Evolutionary conservation across 139 green algal species (phyloP), one percentile per base, ranked within the genome.

Genomic region (Eudorina sp.): DNA sequence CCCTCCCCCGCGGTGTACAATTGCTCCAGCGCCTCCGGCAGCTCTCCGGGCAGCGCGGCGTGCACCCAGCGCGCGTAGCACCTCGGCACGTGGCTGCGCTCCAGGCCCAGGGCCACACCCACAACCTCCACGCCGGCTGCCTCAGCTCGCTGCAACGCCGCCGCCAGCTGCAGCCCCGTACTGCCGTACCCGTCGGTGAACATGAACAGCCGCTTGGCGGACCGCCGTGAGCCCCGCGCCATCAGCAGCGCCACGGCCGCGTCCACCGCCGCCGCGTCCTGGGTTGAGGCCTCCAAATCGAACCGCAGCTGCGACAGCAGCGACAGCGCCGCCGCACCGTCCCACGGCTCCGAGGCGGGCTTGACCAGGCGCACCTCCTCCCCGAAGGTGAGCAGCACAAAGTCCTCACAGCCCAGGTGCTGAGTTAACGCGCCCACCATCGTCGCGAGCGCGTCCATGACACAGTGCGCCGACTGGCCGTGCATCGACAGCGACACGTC

Each of bases 401-500:
- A 93, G 85, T 93, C 80, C 29, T 82, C 46, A 9, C n/a, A 34
- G 29, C 45, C 74, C 74, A 55, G 77, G 34, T 70, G 68, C 64
- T 90, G 45, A 21, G 62, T 45, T 31, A 93, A 53, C 38, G 83
- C 84, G 27, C 48, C 77, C 38, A 91, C 38, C 64, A 92, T 23
- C 69, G 86, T 79, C 16, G 85, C 43, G 43, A 91, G 34, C 60
- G 62, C 19, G 53, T 93, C 88, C 53, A 92, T 46, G 48, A 75
- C 68, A n/a, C 78, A 88, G 25, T 75, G 36, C 51, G 53, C 70
- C 69, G 74, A 64, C 31, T 87, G 83, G 21, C 91, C 91, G 4
- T 90, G 51, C 91, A 93, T 93, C 21, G 88, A 92, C 78, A 83
- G 81, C 23, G 91, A 93, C 21, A 88, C 53, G 40, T 93, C 91